Base-by-base conservation (phyloP, 768 basidiomycete genomes). In the Termitomyces sp. region DNA sequence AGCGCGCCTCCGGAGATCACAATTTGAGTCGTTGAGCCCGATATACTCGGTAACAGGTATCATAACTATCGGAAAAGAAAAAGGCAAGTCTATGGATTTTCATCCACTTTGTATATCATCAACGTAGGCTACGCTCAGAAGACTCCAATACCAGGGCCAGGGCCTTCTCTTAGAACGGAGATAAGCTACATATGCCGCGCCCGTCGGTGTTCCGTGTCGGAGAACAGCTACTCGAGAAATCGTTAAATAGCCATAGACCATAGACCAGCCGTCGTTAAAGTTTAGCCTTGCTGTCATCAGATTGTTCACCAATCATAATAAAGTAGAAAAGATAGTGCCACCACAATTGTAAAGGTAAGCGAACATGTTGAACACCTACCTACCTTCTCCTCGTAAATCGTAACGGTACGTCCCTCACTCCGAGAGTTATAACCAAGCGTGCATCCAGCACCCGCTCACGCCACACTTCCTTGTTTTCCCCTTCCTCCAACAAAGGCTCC, bases 401-500 rank as follows among this genome's bases (percentile, higher is more conserved):
- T 22, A 77, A 53, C 14, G 73, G 70, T 18, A 74, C 67, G 59
- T 71, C 65, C 34, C 62, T 58, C 20, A 76, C 66, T 0, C 73
- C 72, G 9, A 78, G 64, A 0, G 74, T 75, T 18, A 78, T n/a
- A 8, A 67, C 61, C 20, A 78, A n/a, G 32, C 64, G 66, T 4
- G 67, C 74, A 52, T 76, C 72, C 48, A 78, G 42, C 4, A 78
- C 76, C 41, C 77, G 63, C 3, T 64, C 50, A 26, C 60, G 62
- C 78, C 77, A 79, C 24, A 64, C 60, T 32, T 69, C 70, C 60
- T 67, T 68, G 46, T 72, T 80, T 68, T 77, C 76, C 8, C 71
- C 71, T 0, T 61, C 41, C 14, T 68, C 61, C 27, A 83, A 64
- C n/a, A 75, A 53, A 1, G 81, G 80, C 51, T 79, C 76, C 12